A percentile compares a stretch with the other conserved stretches of the same genome.
Evolutionary conservation across 108 stramenopile species (phyloP).

Genomic region (Pseudonitzschia multistriata): DNA sequence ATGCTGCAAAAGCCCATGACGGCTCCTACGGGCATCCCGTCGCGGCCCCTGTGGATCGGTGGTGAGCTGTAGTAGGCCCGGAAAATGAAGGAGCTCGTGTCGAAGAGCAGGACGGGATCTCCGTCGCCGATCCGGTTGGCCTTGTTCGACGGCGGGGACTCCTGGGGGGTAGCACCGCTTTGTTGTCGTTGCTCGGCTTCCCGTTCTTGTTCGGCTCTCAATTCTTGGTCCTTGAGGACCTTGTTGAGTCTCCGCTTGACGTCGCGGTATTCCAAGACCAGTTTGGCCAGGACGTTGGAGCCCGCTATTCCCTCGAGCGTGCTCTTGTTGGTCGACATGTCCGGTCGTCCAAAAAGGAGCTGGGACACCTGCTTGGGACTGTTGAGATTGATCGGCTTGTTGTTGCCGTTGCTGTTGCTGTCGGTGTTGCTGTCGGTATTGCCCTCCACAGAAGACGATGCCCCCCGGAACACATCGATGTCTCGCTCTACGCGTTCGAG

Average conservation of each 20-base stretch:
- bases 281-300: constrained; percentile 48
- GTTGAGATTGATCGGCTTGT: constrained; percentile 60
- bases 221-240: constrained; percentile 39
- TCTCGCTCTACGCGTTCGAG: constrained; percentile 31
- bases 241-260: constrained; percentile 43
- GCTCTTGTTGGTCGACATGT: constrained; percentile 64
- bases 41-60: constrained; percentile 66
- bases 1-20: constrained; percentile 87
- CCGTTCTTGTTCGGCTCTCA: constrained; percentile 38
- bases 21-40: constrained; percentile 83
- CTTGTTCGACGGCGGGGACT: not conserved
- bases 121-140: not conserved
- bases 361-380: constrained; percentile 70
- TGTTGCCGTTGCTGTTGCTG: constrained; percentile 16
- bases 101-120: constrained; percentile 75
- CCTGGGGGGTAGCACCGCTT: not conserved
- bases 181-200: constrained; percentile 15
- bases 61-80: constrained; percentile 86
- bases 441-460: too few species aligned
- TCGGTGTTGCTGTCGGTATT: constrained; percentile 14
- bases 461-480: constrained; percentile 29
- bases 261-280: constrained; percentile 49
- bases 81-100: constrained; percentile 86
- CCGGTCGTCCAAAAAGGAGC: constrained; percentile 59
- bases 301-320: constrained; percentile 73